Conservation (phyloP, 2,329 filamentous ascomycete species). For the Chalaropsis thielavioides region DNA sequence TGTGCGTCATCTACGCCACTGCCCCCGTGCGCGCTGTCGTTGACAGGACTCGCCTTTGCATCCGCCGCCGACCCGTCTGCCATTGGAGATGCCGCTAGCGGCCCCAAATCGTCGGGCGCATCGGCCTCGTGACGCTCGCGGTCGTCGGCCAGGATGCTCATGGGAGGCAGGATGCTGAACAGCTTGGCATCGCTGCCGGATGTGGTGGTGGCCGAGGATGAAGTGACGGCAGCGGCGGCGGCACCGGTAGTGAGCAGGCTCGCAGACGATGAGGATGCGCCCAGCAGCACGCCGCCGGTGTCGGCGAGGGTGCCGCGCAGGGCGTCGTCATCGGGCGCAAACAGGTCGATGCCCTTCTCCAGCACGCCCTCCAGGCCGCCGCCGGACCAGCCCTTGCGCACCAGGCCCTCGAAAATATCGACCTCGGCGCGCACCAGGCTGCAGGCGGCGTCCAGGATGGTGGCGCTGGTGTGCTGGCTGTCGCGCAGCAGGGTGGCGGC, state of each 20-base stretch:
- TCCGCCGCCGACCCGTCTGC: background rate
- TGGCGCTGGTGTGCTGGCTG: constrained; percentile 48
- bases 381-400: constrained; percentile 52
- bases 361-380: constrained; percentile 52
- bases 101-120: background rate
- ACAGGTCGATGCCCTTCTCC: constrained; percentile 48
- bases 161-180: constrained; percentile 50
- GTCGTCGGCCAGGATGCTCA: constrained; percentile 44
- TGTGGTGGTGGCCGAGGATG: constrained; percentile 23
- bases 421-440: constrained; percentile 53
- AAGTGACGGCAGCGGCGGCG: background rate
- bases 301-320: constrained; percentile 18
- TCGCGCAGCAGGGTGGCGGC: constrained; percentile 45
- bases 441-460: constrained; percentile 50
- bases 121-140: constrained; percentile 1
- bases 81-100: background rate
- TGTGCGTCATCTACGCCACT: too few species aligned
- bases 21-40: too few species aligned
- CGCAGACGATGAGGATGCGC: background rate
- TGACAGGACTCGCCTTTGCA: background rate
- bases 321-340: constrained; percentile 30
- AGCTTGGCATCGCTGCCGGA: constrained; percentile 33
- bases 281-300: constrained; percentile 19
- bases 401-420: constrained; percentile 53
- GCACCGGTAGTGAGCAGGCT: constrained; percentile 18